A percentile compares a stretch with the other conserved stretches of the same genome.
Evolutionary conservation across 768 basidiomycete species (phyloP).

Genomic region (Tephrocybe sp.): DNA sequence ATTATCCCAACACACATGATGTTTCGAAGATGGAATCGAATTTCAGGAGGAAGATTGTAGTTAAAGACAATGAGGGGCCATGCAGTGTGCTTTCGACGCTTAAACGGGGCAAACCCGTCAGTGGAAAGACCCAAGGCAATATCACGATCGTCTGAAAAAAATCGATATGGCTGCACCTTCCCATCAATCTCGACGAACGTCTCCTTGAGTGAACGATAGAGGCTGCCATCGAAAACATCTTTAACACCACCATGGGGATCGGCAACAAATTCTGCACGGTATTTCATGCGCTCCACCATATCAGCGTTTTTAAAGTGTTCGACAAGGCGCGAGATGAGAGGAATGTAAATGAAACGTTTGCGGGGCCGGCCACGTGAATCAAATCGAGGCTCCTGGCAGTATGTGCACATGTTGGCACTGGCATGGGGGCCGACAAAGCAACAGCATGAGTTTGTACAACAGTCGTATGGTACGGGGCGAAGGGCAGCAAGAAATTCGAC

Average conservation of each 20-base stretch:
- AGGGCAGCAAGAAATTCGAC: conserved; percentile 30
- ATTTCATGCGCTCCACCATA: conserved; percentile 12
- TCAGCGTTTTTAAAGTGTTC: conserved; percentile 16
- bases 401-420: conserved; percentile 28
- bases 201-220: conserved; percentile 22
- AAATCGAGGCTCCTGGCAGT: conserved; percentile 29
- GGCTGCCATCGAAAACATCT: conserved; percentile 33
- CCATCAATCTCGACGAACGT: conserved; percentile 26
- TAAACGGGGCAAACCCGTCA: conserved; percentile 38
- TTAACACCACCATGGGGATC: conserved; percentile 14
- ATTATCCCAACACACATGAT: conserved; percentile 36
- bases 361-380: conserved; percentile 15
- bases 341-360: conserved; percentile 33
- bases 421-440: conserved; percentile 32
- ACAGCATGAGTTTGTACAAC: conserved; percentile 40
- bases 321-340: conserved; percentile 34
- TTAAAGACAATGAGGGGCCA: conserved; percentile 40
- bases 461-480: conserved; percentile 31
- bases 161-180: conserved; percentile 15
- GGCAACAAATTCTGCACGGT: conserved; percentile 13
- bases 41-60: conserved; percentile 25
- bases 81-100: conserved; percentile 24
- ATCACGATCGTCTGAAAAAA: conserved; percentile 35
- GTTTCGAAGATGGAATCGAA: conserved; percentile 28
- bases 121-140: conserved; percentile 37